phyloP scores from a whole-genome alignment of 1,284 basidiomycete species.

The Dichomitus squalens region DNA sequence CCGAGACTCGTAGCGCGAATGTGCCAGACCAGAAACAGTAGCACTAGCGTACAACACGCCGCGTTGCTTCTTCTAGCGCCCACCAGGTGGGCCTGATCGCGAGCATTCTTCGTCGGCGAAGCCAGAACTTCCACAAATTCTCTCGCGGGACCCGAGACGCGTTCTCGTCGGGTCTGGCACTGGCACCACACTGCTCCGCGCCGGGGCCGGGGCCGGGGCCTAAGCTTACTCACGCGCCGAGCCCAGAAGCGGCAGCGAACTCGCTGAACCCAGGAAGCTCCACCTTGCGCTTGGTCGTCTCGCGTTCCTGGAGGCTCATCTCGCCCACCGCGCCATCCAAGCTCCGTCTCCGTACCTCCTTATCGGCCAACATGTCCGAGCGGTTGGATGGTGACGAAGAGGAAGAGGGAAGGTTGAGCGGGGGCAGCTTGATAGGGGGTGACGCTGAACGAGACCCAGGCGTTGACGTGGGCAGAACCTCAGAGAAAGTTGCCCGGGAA shows the following conservation, averaged over 20 bases:
- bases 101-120: not conserved
- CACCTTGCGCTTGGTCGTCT: slow-evolving; percentile 27
- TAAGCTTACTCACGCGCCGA: slow-evolving; percentile 9
- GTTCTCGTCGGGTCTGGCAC: not conserved
- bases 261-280: slow-evolving; percentile 63
- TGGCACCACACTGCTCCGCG: too few relatives aligned
- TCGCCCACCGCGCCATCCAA: slow-evolving; percentile 27
- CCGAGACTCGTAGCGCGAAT: not conserved
- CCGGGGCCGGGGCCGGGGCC: not conserved
- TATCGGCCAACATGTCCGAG: slow-evolving; percentile 14
- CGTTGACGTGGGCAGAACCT: slow-evolving; percentile 35
- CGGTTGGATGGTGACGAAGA: slow-evolving; percentile 31
- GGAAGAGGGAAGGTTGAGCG: slow-evolving; percentile 50
- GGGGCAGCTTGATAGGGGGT: slow-evolving; percentile 72
- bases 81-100: not conserved
- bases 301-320: slow-evolving; percentile 21
- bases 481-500: slow-evolving; percentile 32
- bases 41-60: not conserved
- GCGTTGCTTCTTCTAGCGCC: not conserved
- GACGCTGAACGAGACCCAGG: slow-evolving; percentile 61
- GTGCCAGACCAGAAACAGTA: not conserved
- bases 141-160: not conserved
- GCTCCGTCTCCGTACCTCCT: slow-evolving; percentile 21
- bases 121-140: not conserved
- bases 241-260: slow-evolving; percentile 55